Evolutionary conservation across 768 basidiomycete species (phyloP).

Genomic region (Trametopsis cervina): DNA sequence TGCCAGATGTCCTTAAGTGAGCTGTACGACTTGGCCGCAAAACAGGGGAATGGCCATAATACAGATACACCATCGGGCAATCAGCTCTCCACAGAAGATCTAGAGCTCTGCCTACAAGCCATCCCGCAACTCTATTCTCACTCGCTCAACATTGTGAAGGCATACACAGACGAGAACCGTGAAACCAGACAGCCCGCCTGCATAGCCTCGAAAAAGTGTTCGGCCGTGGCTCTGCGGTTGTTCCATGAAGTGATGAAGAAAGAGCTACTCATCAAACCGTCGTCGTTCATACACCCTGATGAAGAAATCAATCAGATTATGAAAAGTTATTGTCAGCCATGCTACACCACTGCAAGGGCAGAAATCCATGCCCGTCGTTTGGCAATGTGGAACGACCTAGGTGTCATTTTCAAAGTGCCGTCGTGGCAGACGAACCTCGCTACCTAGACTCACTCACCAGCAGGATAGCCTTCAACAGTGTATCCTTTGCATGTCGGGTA

Average conservation of each 20-base stretch:
- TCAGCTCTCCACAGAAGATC: background rate
- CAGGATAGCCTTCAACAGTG: background rate
- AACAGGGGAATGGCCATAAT: background rate
- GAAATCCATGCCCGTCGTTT: background rate
- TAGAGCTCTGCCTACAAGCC: background rate
- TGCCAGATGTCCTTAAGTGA: background rate
- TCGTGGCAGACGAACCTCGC: background rate
- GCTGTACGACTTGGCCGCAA: background rate
- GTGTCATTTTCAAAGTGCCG: background rate
- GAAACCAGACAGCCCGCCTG: background rate
- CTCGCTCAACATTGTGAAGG: too few species aligned
- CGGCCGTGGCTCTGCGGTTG: too few species aligned
- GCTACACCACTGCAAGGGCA: background rate
- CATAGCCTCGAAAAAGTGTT: background rate
- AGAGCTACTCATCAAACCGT: background rate
- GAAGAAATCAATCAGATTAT: background rate
- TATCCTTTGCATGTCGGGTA: background rate
- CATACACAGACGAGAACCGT: background rate
- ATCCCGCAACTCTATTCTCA: background rate
- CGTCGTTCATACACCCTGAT: background rate
- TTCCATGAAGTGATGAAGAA: background rate
- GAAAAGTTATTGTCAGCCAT: background rate
- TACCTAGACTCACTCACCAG: too few species aligned
- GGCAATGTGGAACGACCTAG: constrained; percentile 1
- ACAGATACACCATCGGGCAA: too few species aligned